Base-by-base conservation (phyloP, 164 flowering plant species). In the Platanus orientalis region DNA sequence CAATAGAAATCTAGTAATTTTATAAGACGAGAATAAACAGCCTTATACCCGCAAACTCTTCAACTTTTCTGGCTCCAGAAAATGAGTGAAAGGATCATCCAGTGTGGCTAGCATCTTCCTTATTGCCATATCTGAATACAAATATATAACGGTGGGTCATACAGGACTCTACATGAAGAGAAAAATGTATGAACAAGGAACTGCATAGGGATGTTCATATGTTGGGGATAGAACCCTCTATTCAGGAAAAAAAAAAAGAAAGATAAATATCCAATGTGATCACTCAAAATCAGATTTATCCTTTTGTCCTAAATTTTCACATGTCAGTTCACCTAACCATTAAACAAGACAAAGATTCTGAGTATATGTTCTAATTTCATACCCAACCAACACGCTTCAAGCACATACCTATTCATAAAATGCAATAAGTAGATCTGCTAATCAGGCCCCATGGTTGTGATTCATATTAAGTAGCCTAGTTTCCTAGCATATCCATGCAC, bases 21-120 rank as follows among this genome's bases (percentile, higher is more conserved):
- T 56, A 21, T 23, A 69, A 30, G 47, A 19, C 34, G 49, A 70
- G 66, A 72, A 67, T 59, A 62, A 67, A 72, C 39, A 62, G 75
- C 34, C 47, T 53, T 63, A 34, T 87, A 94, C 99, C 91, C 89
- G 75, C 84, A 91, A 76, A 73, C 87, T 89, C 71, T 77, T 87
- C 50, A 94, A 89, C 64, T 81, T 89, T 29, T 89, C 91, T 63
- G 99, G 99, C 74, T 91, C 99, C 64, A 94, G 78, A 70, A 94
- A 94, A 45, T 95, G 84, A 52, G 96, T 91, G 78, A 91, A 94
- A 62, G 97, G 99, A 80, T 94, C 96, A 78, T 86, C 83, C 54
- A 94, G 75, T 42, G 97, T 84, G 42, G 88, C 90, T 69, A 94
- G 76, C 99, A 94, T 94, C 86, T 88, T 94, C 78, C 73, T 90